Percentiles rank a stretch among this genome's conserved stretches.
Evolutionary conservation across 1,284 basidiomycete species (phyloP).

Genomic region (Anthracocystis setariae): DNA sequence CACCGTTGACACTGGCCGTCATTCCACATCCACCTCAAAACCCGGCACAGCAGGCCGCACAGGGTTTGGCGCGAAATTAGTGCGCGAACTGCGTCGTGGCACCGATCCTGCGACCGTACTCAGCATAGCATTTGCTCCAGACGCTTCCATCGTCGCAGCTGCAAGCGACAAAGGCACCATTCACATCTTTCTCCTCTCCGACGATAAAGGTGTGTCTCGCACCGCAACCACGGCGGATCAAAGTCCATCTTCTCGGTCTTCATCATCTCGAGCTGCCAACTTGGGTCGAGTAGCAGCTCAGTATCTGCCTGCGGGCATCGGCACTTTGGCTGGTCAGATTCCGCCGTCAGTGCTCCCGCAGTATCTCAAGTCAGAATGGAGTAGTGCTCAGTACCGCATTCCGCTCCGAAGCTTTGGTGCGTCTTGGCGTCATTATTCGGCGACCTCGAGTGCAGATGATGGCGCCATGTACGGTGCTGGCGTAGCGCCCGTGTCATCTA

Average conservation of each 20-base stretch:
- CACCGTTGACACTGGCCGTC: conserved; percentile 1
- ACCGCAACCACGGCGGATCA: neutral
- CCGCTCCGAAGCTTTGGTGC: conserved; percentile 54
- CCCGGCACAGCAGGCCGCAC: conserved; percentile 26
- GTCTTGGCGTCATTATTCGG: conserved; percentile 24
- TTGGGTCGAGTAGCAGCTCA: conserved; percentile 40
- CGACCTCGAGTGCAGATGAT: conserved; percentile 10
- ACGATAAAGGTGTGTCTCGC: neutral
- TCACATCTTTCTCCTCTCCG: conserved; percentile 54
- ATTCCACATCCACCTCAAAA: conserved; percentile 2
- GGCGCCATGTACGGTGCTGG: conserved; percentile 9
- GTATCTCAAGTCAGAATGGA: conserved; percentile 61
- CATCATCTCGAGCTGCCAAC: conserved; percentile 20
- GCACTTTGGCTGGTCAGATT: conserved; percentile 42
- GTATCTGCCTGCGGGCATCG: conserved; percentile 46
- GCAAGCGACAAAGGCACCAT: conserved; percentile 63
- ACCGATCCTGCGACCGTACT: conserved; percentile 55
- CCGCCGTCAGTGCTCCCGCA: conserved; percentile 53
- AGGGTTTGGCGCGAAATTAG: conserved; percentile 36
- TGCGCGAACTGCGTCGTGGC: conserved; percentile 56
- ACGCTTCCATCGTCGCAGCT: conserved; percentile 46
- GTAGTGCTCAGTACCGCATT: conserved; percentile 56
- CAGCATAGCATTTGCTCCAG: conserved; percentile 57
- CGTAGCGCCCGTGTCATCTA: neutral
- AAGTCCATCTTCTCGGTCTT: neutral